phyloP scores from a whole-genome alignment of 768 basidiomycete species.

The Neoboletus brunneissimus region DNA sequence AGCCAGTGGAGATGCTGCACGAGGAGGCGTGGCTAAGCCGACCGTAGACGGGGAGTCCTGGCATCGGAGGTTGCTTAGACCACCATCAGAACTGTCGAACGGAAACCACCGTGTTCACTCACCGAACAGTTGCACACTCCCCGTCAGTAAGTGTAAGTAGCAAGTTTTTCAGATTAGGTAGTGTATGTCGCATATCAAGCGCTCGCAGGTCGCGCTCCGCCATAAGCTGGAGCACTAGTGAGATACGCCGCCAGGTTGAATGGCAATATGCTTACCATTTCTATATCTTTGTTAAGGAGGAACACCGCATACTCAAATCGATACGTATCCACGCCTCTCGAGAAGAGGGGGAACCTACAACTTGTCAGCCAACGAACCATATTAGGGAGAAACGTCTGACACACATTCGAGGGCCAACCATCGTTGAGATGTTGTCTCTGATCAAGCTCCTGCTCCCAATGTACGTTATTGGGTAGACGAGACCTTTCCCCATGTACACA shows the following conservation, averaged over 20 bases:
- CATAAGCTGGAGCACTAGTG: slow-evolving; percentile 65
- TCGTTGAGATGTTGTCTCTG: slow-evolving; percentile 88
- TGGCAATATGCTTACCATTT: slow-evolving; percentile 56
- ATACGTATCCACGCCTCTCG: slow-evolving; percentile 93
- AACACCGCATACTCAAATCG: slow-evolving; percentile 98
- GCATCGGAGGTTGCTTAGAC: slow-evolving; percentile 15
- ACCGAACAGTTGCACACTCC: slow-evolving; percentile 50
- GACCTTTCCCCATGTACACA: slow-evolving; percentile 66
- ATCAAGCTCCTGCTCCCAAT: slow-evolving; percentile 90
- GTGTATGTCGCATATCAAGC: slow-evolving; percentile 90
- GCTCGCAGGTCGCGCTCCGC: slow-evolving; percentile 83
- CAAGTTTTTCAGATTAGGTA: slow-evolving; percentile 95
- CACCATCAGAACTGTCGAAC: slow-evolving; percentile 10
- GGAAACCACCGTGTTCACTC: slow-evolving; percentile 24
- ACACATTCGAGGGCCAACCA: slow-evolving; percentile 93
- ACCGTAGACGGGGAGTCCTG: slow-evolving; percentile 23
- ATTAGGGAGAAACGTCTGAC: slow-evolving; percentile 29
- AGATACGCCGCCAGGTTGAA: not conserved
- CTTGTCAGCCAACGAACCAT: slow-evolving; percentile 10
- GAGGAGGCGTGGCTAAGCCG: slow-evolving; percentile 26
- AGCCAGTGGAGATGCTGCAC: slow-evolving; percentile 13
- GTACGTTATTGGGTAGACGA: slow-evolving; percentile 89
- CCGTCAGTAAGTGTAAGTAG: slow-evolving; percentile 81
- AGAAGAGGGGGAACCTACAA: slow-evolving; percentile 89
- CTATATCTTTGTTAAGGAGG: slow-evolving; percentile 94